phyloP scores from a whole-genome alignment of 805 yeast species.

The Nakazawaea populi region DNA sequence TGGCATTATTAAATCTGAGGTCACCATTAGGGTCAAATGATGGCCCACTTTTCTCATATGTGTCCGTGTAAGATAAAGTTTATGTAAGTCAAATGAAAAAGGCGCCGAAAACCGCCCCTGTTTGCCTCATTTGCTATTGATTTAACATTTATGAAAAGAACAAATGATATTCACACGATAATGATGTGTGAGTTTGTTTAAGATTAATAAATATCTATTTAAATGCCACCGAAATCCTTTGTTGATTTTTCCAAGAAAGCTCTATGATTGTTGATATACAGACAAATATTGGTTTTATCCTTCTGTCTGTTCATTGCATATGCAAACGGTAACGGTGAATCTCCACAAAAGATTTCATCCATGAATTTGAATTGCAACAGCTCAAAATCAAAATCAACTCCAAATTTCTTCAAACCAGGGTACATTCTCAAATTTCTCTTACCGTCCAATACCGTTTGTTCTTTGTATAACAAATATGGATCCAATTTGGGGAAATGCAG shows the following conservation, averaged over 20 bases:
- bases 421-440: conserved; percentile 30
- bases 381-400: conserved; percentile 49
- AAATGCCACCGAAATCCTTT: not conserved
- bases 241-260: conserved; percentile 28
- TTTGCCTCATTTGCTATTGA: no score
- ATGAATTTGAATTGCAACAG: conserved; percentile 51
- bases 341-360: conserved; percentile 29
- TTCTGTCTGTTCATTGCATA: conserved; percentile 14
- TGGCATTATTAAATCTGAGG: no score
- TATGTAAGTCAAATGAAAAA: no score
- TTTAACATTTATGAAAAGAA: no score
- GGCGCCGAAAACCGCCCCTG: no score
- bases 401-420: conserved; percentile 18
- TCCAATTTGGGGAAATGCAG: conserved; percentile 51
- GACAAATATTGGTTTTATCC: conserved; percentile 32
- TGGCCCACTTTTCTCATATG: no score
- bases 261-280: conserved; percentile 41
- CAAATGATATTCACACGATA: no score
- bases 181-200: no score
- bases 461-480: conserved; percentile 25
- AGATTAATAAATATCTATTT: no score
- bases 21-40: no score
- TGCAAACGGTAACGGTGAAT: conserved; percentile 15
- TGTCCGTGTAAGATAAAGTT: no score
- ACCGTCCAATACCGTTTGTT: conserved; percentile 15